phyloP scores from a whole-genome alignment of 208 protist species.

The Trypanosoma rangeli region DNA sequence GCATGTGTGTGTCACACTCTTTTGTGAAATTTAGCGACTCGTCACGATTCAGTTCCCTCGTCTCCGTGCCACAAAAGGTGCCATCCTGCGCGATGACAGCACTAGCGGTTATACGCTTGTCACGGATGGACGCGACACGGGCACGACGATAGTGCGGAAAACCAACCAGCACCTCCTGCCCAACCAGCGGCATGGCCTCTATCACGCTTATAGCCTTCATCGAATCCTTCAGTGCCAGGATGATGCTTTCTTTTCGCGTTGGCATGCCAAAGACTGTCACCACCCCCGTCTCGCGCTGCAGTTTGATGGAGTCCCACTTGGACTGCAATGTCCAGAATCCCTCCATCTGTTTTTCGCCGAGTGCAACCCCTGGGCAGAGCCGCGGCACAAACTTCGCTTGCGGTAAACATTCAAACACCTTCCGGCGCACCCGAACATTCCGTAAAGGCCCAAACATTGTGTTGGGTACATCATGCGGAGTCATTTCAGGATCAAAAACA shows the following conservation, averaged over 20 bases:
- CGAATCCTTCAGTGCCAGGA: conserved; percentile 51
- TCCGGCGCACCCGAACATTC: conserved; percentile 48
- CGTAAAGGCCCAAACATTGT: conserved; percentile 58
- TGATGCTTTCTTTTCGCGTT: conserved; percentile 69
- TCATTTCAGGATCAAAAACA: conserved; percentile 60
- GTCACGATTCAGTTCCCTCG: conserved; percentile 64
- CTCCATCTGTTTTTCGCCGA: conserved; percentile 62
- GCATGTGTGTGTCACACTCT: conserved; percentile 67
- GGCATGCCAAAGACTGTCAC: conserved; percentile 79
- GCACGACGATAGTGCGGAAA: conserved; percentile 90
- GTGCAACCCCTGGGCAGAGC: conserved; percentile 60
- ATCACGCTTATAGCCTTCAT: conserved; percentile 23
- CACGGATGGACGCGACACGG: conserved; percentile 67
- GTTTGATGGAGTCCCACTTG: conserved; percentile 48
- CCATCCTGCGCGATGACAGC: conserved; percentile 64
- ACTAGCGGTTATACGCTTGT: conserved; percentile 42
- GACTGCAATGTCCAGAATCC: conserved; percentile 80
- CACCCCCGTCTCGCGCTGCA: conserved; percentile 49
- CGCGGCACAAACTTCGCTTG: conserved; percentile 49
- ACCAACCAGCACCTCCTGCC: conserved; percentile 81
- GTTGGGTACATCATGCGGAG: conserved; percentile 49
- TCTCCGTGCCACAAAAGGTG: conserved; percentile 52
- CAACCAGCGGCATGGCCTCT: conserved; percentile 52
- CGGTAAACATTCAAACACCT: conserved; percentile 57
- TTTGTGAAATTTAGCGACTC: conserved; percentile 58